phyloP scores from a whole-genome alignment of 805 yeast genomes.

The Sugiyamaella qingdaonensis region DNA sequence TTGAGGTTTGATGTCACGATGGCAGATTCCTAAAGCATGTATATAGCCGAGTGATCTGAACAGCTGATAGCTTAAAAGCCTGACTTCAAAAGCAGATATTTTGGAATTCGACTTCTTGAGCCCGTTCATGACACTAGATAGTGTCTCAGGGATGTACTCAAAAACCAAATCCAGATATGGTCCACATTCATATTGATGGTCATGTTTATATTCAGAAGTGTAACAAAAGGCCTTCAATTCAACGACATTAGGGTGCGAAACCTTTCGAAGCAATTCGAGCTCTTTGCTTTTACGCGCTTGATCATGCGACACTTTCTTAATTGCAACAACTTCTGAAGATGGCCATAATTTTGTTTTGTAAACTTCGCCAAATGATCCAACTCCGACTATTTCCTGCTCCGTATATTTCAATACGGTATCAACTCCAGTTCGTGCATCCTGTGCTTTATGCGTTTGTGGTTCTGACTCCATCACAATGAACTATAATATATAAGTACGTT shows the following conservation, averaged over 20 bases:
- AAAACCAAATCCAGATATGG: conserved; percentile 84
- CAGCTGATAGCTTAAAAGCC: conserved; percentile 80
- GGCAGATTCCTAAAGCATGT: conserved; percentile 70
- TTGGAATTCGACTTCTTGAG: conserved; percentile 39
- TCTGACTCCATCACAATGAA: no score
- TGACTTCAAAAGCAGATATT: conserved; percentile 77
- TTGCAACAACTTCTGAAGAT: conserved; percentile 79
- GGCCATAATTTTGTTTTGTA: conserved; percentile 77
- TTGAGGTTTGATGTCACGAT: conserved; percentile 90
- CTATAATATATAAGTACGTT: no score
- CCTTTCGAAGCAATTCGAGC: conserved; percentile 87
- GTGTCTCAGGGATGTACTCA: conserved; percentile 91
- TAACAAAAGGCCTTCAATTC: conserved; percentile 84
- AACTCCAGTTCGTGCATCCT: conserved; percentile 49
- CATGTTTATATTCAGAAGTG: conserved; percentile 54
- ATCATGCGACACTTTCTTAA: conserved; percentile 92
- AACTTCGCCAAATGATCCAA: conserved; percentile 96
- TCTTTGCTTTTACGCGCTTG: conserved; percentile 94
- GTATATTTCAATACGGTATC: conserved; percentile 63
- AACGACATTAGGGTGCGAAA: conserved; percentile 82
- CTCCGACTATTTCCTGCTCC: conserved; percentile 89
- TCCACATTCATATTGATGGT: conserved; percentile 73
- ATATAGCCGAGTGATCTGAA: conserved; percentile 72
- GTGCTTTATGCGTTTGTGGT: no score
- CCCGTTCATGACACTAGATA: conserved; percentile 84